Evolutionary conservation across 306 rosid genomes (phyloP), one percentile per base, ranked within the genome.

Genomic region (Lathyrus oleraceus): DNA sequence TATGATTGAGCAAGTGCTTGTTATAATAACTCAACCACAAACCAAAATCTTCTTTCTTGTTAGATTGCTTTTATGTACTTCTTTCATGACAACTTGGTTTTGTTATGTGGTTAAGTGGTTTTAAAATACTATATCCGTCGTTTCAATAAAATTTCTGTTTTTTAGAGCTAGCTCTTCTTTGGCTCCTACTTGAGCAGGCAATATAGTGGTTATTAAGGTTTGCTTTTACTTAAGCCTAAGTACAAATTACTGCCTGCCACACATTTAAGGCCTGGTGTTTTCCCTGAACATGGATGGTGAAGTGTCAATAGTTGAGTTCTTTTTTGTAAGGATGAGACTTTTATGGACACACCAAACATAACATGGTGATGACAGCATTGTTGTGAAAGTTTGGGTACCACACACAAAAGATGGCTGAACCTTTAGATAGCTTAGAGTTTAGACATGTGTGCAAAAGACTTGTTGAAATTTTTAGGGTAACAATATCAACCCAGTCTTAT

Each of bases 21-120:
- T 1, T 62, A 8, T 49, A 23, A 25, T n/a, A n/a, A 5, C 10
- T 49, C 8, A 61, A 28, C 40, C 4, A 6, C 12, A 63, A 11
- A 9, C 42, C 3, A 51, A 68, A 42, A 25, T 61, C 8, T 45
- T 45, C 68, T n/a, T 54, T 27, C 9, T 21, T 65, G 53, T 74
- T 51, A 10, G 48, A 9, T 44, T 69, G 61, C 17, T 74, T 21
- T 57, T 15, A 2, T 32, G n/a, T 21, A 36, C 17, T 40, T 53
- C 38, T 56, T 20, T 47, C 30, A 25, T 39, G 63, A 20, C 28
- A 58, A 35, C 15, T 65, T 71, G 49, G 57, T 65, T 67, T 79
- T 25, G 27, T 45, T 48, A 15, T 27, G 30, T 63, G 70, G 15
- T 10, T 10, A 44, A 51, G 2, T 61, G 8, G 3, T 73, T 38